Base-by-base conservation (phyloP, 2,329 filamentous ascomycete genomes). In the Raffaelea albimanens region DNA sequence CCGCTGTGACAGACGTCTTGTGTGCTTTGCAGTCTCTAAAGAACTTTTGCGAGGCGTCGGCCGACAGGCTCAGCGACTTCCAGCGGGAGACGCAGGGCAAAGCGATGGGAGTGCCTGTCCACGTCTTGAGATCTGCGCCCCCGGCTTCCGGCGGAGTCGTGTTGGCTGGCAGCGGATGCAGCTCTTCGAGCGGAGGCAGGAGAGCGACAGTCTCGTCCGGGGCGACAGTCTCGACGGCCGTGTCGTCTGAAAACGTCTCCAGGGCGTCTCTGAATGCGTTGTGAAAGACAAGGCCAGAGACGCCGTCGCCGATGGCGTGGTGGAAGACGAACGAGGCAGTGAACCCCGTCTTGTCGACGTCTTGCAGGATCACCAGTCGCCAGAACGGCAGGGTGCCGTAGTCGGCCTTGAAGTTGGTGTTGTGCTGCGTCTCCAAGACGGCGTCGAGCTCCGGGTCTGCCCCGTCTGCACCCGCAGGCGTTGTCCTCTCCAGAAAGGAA, bases 301-400 rank as follows among this genome's bases (percentile, higher is more conserved):
- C 34, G 8, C 44, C 44, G 8, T 45, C 44, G 13, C 44, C 44
- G 11, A 45, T 23, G n/a, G 44, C 44, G 16, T 45, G 44, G 36
- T 45, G 44, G 44, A 29, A 45, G 44, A 45, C 39, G 21, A 45
- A 45, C 9, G 44, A 38, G 21, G 44, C 44, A 1, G 22, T 40
- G 23, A 45, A 45, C 4, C 16, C 18, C 4, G 34, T 23, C 3
- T 25, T 19, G 9, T 16, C 10, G 8, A n/a, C 34, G 5, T 21
- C 13, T 8, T 45, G 34, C 21, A 45, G 44, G 33, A 45, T 40
- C 8, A 45, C 3, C 8, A 40, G 44, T 4, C 44, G 44, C 44
- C 34, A 45, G 14, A 29, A 45, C 2, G 44, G 34, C 43, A 20
- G 22, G 2, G 31, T 29, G 21, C 34, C 44, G 3, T 40, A 44